Evolutionary conservation across 2,329 filamentous ascomycete species (phyloP).

Genomic region (Paradendryphiella salina): DNA sequence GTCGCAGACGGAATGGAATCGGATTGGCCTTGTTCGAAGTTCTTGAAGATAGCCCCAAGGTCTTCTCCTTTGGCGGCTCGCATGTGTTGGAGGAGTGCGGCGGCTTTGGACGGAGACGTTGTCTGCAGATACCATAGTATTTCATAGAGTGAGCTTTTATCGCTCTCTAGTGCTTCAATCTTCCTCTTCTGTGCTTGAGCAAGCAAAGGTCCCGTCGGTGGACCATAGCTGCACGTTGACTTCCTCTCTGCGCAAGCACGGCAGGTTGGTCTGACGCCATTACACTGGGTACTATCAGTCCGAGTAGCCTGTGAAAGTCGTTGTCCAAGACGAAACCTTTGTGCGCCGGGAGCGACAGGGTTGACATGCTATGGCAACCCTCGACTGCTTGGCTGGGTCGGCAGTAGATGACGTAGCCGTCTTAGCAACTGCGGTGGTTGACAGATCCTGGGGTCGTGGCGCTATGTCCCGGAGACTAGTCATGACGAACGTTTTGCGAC

Average conservation of each 20-base stretch:
- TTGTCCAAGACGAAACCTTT: conserved; percentile 4
- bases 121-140: conserved; percentile 25
- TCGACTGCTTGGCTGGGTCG: not conserved
- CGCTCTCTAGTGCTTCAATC: conserved; percentile 12
- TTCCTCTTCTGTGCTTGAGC: conserved; percentile 11
- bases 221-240: conserved; percentile 6
- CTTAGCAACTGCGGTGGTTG: not conserved
- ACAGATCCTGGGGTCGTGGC: conserved; percentile 2
- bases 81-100: conserved; percentile 12
- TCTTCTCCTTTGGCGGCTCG: conserved; percentile 9
- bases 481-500: not conserved
- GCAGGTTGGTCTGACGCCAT: conserved; percentile 12
- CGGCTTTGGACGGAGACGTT: conserved; percentile 13
- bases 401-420: not conserved
- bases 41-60: conserved; percentile 7
- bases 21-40: conserved; percentile 1
- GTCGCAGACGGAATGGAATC: not conserved
- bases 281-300: conserved; percentile 9
- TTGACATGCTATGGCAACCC: conserved; percentile 9
- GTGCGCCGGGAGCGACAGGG: conserved; percentile 10
- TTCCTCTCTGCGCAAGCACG: conserved; percentile 4
- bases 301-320: not conserved
- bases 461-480: conserved; percentile 5
- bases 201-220: conserved; percentile 7
- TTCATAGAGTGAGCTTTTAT: conserved; percentile 15